Evolutionary conservation across 2,329 filamentous ascomycete genomes (phyloP), one percentile per base, ranked within the genome.

Genomic region (Aureobasidium pullulans): DNA sequence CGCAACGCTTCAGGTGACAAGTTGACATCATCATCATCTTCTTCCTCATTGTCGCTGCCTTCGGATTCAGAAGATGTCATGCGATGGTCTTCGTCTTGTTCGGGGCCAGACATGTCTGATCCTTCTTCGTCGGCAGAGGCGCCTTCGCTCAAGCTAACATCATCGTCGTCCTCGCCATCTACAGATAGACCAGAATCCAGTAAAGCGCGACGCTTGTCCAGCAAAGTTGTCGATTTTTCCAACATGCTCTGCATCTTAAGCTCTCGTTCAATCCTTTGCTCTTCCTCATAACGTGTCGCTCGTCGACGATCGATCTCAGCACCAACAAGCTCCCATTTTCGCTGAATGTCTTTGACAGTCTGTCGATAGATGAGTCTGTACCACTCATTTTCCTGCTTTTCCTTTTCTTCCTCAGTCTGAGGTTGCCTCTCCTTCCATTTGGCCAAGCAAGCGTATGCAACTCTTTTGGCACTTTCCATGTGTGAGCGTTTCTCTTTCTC

Each of bases 401-500:
- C 86, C 16, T 96, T 81, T 70, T 97, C 88, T 68, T 96, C 90
- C 1, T 82, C 79, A 0, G 86, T 85, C 66, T 90, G 90, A 10
- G 88, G 87, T 65, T 90, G 87, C 58, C 84, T 83, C 57, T 84
- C 78, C 56, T 85, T 77, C 87, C 88, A 92, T 69, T 87, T 86
- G 13, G 90, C 87, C 57, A 86, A 79, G 66, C 89, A 90, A 46
- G 89, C 87, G 67, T 89, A 84, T 1, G 93, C 93, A 57, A 95
- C 73, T 57, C 84, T 84, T 71, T 91, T 96, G 1, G 93, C 93
- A 2, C 81, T 79, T n/a, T 82, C 79, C 37, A 84, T 84, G 72
- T 97, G 93, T 11, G 86, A 81, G 63, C 84, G 83, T 65, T 91
- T 88, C 71, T 99, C 94, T 60, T 84, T 83, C 2, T 86, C 74